These are phyloP conservation scores for Phytophthora cactorum DNA, from an alignment of 352 stramenopile species.

Conservation along the genomic window DNA sequence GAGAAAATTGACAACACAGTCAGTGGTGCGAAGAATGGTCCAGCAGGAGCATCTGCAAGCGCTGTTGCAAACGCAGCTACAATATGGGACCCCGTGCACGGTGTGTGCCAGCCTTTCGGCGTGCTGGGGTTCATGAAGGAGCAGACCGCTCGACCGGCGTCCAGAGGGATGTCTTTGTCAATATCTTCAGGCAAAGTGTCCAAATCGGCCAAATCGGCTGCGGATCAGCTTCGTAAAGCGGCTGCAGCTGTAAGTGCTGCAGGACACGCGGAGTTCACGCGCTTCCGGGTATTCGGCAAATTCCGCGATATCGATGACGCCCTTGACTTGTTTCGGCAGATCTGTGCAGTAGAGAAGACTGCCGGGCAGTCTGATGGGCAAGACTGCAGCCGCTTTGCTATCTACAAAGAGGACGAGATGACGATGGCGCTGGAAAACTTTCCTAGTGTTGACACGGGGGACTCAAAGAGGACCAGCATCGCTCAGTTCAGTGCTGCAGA, in stretches of 20 bases:
- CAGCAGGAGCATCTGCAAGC: background rate
- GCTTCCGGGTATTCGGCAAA: conserved; percentile 81
- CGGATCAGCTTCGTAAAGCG: conserved; percentile 33
- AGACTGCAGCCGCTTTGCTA: conserved; percentile 64
- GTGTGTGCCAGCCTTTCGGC: conserved; percentile 75
- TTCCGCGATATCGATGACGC: conserved; percentile 65
- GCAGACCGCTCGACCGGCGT: conserved; percentile 14
- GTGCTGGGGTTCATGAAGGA: conserved; percentile 72
- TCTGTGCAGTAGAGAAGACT: conserved; percentile 64
- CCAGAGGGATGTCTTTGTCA: conserved; percentile 17
- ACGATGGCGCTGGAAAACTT: conserved; percentile 82
- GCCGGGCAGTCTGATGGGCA: conserved; percentile 15
- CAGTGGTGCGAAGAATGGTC: conserved; percentile 27
- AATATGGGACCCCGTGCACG: conserved; percentile 80
- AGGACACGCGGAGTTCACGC: conserved; percentile 34
- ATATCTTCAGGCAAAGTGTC: conserved; percentile 20
- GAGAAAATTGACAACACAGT: conserved; percentile 40
- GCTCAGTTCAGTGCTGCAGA: conserved; percentile 57
- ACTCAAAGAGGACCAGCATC: background rate
- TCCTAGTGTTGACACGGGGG: conserved; percentile 14
- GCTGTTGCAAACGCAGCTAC: conserved; percentile 16
- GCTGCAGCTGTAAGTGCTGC: conserved; percentile 7
- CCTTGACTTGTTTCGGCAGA: conserved; percentile 69
- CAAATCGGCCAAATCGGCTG: conserved; percentile 32
- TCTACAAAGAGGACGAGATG: conserved; percentile 89